Percentiles rank a stretch among this genome's conserved stretches.
Conservation (phyloP, 164 flowering plant genomes). For the Taxillus chinensis region DNA sequence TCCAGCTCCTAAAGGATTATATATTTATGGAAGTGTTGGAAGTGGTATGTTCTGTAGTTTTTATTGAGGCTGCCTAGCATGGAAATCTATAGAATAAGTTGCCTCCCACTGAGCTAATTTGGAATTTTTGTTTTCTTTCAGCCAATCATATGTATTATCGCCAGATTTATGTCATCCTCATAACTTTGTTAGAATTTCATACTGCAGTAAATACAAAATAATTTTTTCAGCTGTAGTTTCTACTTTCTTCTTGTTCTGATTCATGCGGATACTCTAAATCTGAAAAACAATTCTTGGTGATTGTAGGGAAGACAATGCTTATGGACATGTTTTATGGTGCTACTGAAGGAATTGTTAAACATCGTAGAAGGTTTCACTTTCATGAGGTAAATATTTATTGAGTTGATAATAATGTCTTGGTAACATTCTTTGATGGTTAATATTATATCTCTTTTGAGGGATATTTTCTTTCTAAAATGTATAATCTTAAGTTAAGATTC, state of each 20-base stretch:
- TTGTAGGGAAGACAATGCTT: constrained; percentile 91
- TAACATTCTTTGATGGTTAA: neutral
- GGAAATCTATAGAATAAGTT: neutral
- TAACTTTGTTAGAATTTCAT: neutral
- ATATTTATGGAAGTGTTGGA: constrained; percentile 92
- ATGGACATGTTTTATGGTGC: constrained; percentile 95
- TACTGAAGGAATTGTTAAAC: constrained; percentile 75
- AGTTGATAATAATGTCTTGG: neutral
- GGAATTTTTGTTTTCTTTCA: neutral
- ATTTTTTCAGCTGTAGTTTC: neutral
- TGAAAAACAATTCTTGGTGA: constrained; percentile 1
- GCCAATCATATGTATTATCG: neutral
- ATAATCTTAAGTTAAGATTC: too few species aligned
- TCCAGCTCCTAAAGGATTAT: constrained; percentile 83
- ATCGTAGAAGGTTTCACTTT: constrained; percentile 82
- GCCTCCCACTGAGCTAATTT: neutral
- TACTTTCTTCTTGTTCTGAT: neutral
- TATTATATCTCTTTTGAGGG: too few species aligned
- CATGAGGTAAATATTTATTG: constrained; percentile 58
- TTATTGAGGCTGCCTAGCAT: neutral
- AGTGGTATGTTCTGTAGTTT: constrained; percentile 47
- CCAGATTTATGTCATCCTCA: neutral
- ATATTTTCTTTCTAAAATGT: too few species aligned
- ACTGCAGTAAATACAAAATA: neutral
- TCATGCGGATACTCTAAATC: neutral